Evolutionary conservation across 2,329 filamentous ascomycete genomes (phyloP).

Genomic region (Catunica adiposa): DNA sequence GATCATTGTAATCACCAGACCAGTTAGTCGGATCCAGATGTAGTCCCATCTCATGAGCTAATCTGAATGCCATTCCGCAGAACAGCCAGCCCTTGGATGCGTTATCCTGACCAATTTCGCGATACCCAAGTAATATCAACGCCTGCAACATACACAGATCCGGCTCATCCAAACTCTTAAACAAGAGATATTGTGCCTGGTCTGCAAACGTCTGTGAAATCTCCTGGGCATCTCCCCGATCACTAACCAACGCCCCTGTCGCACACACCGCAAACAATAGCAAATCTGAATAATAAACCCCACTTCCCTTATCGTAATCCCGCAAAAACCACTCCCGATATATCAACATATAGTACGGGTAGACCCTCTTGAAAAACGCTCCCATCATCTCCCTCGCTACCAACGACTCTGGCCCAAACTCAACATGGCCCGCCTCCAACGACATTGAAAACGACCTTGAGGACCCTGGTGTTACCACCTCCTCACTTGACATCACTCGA

Average conservation of each 20-base stretch:
- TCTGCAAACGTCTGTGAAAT: constrained; percentile 28
- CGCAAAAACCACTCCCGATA: constrained; percentile 35
- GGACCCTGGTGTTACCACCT: background rate
- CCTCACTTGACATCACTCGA: no score
- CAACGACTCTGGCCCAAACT: no score
- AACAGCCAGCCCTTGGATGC: constrained; percentile 35
- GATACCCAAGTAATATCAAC: constrained; percentile 29
- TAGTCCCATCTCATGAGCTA: constrained; percentile 35
- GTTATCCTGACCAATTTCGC: constrained; percentile 31
- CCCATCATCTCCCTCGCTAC: constrained; percentile 27
- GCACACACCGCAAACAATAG: constrained; percentile 33
- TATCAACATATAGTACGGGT: constrained; percentile 33
- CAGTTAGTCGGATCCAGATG: constrained; percentile 36
- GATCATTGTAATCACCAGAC: constrained; percentile 24
- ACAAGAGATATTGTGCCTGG: constrained; percentile 30
- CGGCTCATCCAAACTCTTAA: constrained; percentile 28
- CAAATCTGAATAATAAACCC: constrained; percentile 33
- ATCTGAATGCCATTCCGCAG: constrained; percentile 34
- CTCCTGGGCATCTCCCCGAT: constrained; percentile 21
- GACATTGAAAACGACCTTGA: background rate
- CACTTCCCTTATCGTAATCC: constrained; percentile 30
- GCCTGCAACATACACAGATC: constrained; percentile 31
- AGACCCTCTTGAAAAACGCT: constrained; percentile 31
- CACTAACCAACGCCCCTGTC: constrained; percentile 30
- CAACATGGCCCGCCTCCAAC: background rate